Evolutionary conservation across 1,139 yeast genomes (phyloP).

Genomic region (Blastobotrys serpentis): DNA sequence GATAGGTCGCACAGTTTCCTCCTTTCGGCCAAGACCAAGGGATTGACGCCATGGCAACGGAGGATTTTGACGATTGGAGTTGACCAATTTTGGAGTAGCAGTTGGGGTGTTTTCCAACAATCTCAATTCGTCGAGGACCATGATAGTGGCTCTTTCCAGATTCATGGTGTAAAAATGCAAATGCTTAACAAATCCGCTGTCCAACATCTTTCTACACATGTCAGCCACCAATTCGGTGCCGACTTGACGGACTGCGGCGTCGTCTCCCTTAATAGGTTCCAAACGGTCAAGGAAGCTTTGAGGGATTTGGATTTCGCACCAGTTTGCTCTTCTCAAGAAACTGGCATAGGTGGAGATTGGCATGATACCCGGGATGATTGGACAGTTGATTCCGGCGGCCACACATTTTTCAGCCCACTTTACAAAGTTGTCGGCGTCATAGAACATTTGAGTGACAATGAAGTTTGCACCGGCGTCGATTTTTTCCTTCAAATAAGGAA

Average conservation of each 20-base stretch:
- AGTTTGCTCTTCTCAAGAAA: constrained; percentile 85
- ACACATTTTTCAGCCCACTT: constrained; percentile 76
- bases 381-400: constrained; percentile 72
- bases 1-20: constrained; percentile 87
- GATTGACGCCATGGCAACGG: constrained; percentile 88
- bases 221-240: constrained; percentile 83
- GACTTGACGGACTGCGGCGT: constrained; percentile 76
- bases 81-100: constrained; percentile 19
- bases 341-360: constrained; percentile 94
- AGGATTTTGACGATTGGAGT: constrained; percentile 23
- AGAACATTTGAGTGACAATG: constrained; percentile 89
- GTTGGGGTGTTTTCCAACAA: constrained; percentile 43
- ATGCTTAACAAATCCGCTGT: constrained; percentile 73
- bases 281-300: constrained; percentile 64
- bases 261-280: constrained; percentile 88
- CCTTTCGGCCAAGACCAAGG: constrained; percentile 73
- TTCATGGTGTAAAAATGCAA: constrained; percentile 97
- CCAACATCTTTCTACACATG: constrained; percentile 73
- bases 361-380: constrained; percentile 97
- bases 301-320: constrained; percentile 88
- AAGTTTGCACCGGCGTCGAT: constrained; percentile 92
- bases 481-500: constrained; percentile 75
- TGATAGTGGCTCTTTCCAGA: constrained; percentile 82
- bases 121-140: constrained; percentile 76
- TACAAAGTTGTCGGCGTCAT: constrained; percentile 83